These are phyloP conservation scores for Colletotrichum musae DNA, from an alignment of 2,329 filamentous ascomycete species.

Conservation along the genomic window DNA sequence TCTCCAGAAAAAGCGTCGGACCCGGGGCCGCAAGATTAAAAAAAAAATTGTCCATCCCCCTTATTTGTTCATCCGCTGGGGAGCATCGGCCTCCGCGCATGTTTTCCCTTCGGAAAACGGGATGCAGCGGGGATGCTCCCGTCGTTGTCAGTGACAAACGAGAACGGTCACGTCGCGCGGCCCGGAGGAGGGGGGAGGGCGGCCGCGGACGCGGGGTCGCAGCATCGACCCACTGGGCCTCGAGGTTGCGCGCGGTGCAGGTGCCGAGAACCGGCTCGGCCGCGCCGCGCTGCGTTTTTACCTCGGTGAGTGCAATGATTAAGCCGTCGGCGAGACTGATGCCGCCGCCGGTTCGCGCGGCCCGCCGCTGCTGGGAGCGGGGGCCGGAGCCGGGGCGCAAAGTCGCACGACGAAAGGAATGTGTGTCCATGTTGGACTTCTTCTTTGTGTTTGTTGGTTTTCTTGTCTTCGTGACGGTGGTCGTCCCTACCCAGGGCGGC, in stretches of 20 bases:
- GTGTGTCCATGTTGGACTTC: conserved; percentile 47
- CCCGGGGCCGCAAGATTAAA: conserved; percentile 44
- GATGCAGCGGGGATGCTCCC: conserved; percentile 30
- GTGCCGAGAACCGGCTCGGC: conserved; percentile 62
- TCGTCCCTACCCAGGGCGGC: conserved; percentile 32
- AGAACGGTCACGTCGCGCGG: conserved; percentile 37
- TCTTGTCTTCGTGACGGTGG: background rate
- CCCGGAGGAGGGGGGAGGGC: conserved; percentile 2
- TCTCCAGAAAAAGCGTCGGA: conserved; percentile 44
- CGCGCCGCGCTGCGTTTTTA: conserved; percentile 43
- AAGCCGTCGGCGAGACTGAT: conserved; percentile 20
- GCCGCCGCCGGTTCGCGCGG: conserved; percentile 13
- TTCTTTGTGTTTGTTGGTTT: conserved; percentile 32
- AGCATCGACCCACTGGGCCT: conserved; percentile 67
- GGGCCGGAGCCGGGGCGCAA: conserved; percentile 10
- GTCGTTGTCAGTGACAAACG: conserved; percentile 41
- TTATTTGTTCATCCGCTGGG: conserved; percentile 37
- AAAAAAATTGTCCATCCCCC: conserved; percentile 27
- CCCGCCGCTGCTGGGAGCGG: background rate
- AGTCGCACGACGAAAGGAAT: conserved; percentile 48
- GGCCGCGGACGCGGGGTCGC: conserved; percentile 60
- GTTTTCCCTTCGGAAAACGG: conserved; percentile 18
- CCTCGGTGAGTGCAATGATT: conserved; percentile 43
- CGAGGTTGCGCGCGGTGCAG: conserved; percentile 24
- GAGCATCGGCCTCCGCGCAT: conserved; percentile 36